Conservation (phyloP, 2,329 filamentous ascomycete species). For the Curvularia spicifera region DNA sequence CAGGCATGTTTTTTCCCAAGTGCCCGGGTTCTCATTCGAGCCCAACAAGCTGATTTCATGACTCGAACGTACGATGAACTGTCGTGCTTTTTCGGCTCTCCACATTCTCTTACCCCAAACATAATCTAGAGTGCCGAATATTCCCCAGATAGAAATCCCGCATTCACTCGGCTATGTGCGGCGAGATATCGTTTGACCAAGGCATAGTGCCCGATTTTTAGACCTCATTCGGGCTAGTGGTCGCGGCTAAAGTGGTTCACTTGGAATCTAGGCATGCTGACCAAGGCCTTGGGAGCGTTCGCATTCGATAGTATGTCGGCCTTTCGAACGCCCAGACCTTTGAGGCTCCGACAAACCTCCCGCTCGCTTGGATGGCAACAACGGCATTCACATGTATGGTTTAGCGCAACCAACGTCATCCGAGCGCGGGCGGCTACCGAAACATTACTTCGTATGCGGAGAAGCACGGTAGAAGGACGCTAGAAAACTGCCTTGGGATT, state of each 20-base stretch:
- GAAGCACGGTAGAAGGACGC: constrained; percentile 33
- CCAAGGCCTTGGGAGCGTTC: constrained; percentile 7
- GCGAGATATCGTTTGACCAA: background rate
- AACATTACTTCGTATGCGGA: constrained; percentile 12
- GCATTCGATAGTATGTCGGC: background rate
- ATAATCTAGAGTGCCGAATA: background rate
- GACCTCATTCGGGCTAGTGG: background rate
- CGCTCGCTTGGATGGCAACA: constrained; percentile 5
- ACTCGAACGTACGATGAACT: background rate
- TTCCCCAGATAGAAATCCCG: background rate
- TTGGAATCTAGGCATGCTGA: constrained; percentile 5
- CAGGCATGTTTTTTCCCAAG: background rate
- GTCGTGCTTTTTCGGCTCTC: background rate
- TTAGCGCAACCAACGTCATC: constrained; percentile 9
- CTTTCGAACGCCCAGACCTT: constrained; percentile 6
- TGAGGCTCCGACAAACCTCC: constrained; percentile 22
- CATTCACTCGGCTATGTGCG: background rate
- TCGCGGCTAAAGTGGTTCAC: constrained; percentile 2
- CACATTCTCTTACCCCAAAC: background rate
- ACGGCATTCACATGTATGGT: background rate
- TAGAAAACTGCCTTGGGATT: constrained; percentile 29
- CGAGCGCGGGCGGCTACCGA: constrained; percentile 1
- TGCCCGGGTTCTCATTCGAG: background rate
- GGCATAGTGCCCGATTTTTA: constrained; percentile 1
- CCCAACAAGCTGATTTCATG: background rate